These are phyloP conservation scores for Colletotrichum graminicola DNA, from an alignment of 2,329 filamentous ascomycete species.

Conservation along the genomic window DNA sequence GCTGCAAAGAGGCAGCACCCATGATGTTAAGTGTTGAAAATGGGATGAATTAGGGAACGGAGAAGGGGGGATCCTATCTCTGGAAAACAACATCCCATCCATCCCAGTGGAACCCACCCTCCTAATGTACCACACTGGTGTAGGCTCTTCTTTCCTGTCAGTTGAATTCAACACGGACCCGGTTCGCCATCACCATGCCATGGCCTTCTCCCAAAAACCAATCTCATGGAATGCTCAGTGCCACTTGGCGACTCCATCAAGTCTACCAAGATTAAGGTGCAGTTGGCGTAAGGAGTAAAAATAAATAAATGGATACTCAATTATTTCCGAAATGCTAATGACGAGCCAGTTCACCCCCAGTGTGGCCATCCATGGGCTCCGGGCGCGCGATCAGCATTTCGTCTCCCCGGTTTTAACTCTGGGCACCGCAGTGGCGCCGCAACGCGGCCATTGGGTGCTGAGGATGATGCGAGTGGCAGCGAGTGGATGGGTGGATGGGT, in stretches of 20 bases:
- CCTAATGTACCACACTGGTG: too few relatives aligned
- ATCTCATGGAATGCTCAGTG: not conserved
- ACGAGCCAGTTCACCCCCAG: not conserved
- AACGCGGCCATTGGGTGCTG: not conserved
- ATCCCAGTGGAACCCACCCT: constrained; percentile 4
- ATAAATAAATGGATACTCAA: constrained; percentile 9
- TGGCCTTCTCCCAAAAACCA: not conserved
- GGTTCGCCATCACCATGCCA: not conserved
- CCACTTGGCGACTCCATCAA: not conserved
- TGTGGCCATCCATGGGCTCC: constrained; percentile 15
- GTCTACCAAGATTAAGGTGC: not conserved
- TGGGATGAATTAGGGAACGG: not conserved
- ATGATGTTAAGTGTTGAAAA: not conserved
- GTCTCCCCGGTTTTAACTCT: constrained; percentile 33
- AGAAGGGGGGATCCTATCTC: not conserved
- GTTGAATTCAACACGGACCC: not conserved
- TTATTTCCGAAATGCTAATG: constrained; percentile 26
- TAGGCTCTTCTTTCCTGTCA: constrained; percentile 15
- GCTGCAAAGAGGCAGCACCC: constrained; percentile 9
- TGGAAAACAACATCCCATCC: constrained; percentile 3
- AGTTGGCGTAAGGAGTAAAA: not conserved
- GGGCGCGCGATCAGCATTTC: constrained; percentile 26
- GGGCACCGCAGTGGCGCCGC: constrained; percentile 33
- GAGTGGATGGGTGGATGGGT: not conserved
- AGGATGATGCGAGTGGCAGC: not conserved